Base-by-base conservation (phyloP, 805 yeast species). In the Myxozyma vanderwaltii region DNA sequence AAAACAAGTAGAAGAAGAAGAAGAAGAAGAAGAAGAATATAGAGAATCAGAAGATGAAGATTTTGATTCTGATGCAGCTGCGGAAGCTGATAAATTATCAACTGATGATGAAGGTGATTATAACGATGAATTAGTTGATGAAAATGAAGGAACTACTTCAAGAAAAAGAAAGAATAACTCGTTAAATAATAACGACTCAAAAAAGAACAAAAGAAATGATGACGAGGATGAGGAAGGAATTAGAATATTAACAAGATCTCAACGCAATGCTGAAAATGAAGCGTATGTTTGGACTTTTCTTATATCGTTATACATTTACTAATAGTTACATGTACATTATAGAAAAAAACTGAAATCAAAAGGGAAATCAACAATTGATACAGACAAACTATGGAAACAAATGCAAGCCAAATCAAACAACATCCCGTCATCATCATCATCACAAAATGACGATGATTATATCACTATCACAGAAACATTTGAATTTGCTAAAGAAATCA, bases 401-500 rank as follows among this genome's bases (percentile, higher is more conserved):
- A 56, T 66, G 63, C 56, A 51, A 4, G 51, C 43, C 21, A 26
- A 40, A 7, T 43, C 55, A 13, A 8, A 51, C 6, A 17, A n/a
- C n/a, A n/a, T n/a, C 6, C 33, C 33, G 33, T 7, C 33, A 29
- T 7, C 33, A 29, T 10, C 49, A 15, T 7, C 41, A 24, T 31
- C 53, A 7, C 26, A 50, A 12, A 29, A 49, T 6, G 41, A 45
- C 10, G 15, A 77, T 17, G 84, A 85, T 51, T 80, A 80, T 69
- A 81, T 92, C 56, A 82, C 83, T 66, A 91, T 92, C 57, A 85
- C 82, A 60, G 79, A 94, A 63, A 82, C 85, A 1, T 92, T 89
- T 70, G 87, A 88, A 58, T 92, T 90, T 79, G 98, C 99, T 0
- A 97, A 97, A 4, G 88, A 88, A 67, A 77, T 84, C 1, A 79